Evolutionary conservation across 495 filamentous ascomycete genomes (phyloP), one percentile per base, ranked within the genome.

Genomic region (Penicillium macrosclerotiorum): DNA sequence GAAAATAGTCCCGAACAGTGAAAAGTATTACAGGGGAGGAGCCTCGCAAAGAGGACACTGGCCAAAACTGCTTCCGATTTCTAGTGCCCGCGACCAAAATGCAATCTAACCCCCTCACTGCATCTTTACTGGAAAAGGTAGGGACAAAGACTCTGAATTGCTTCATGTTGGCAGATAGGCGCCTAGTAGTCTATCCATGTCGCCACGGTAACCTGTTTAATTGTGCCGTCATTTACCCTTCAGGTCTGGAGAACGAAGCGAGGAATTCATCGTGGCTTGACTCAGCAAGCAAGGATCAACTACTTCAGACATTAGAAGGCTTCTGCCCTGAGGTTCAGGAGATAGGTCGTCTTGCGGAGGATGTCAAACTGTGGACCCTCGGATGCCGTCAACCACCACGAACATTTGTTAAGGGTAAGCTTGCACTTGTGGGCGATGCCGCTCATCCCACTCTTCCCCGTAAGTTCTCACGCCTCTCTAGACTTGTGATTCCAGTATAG

Each of bases 281-380:
- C 13, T 5, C 36, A 12, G 56, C 44, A 8, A 49, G 37, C 30
- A 27, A 53, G 16, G 31, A 54, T 1, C 33, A 55, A 3, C 41
- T 67, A 19, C 33, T 68, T 9, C 23, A 63, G 3, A 53, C 52
- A 5, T 65, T 42, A 27, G 3, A 30, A 4, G 43, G 30, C 1
- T 68, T 65, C 13, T 22, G 46, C 14, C 42, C 40, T 3, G 52
- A 52, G 4, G 25, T 68, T 2, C 36, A 37, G 12, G 58, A 53
- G 17, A 42, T 63, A 17, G 55, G 58, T 31, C 22, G 51, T 5
- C 33, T 50, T 22, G 68, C 69, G 4, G 60, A 67, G 29, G 75
- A 79, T 5, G 52, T 78, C 14, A 75, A 76, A 45, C 62, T 68
- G 0, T 79, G 74, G 74, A 68, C 65, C 24, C 55, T 79, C 9